A percentile compares a stretch with the other conserved stretches of the same genome.
phyloP scores from a whole-genome alignment of 2,329 filamentous ascomycete species.

The Ophiognomonia clavigignenti-juglandacearum region DNA sequence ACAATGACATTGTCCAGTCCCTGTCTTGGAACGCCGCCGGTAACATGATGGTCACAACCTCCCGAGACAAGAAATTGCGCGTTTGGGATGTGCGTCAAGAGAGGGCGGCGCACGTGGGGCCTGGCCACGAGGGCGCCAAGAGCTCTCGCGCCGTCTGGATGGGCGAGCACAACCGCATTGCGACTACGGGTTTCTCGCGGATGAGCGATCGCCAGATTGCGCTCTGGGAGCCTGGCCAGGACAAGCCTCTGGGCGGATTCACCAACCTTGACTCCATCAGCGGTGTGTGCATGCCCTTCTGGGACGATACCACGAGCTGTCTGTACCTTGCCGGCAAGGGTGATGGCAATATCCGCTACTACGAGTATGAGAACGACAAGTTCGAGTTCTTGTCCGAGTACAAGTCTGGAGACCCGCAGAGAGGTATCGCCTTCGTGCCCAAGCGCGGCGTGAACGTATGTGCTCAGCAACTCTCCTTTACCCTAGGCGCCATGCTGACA shows the following conservation, averaged over 20 bases:
- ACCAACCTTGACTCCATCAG: conserved; percentile 90
- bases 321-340: conserved; percentile 96
- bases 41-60: conserved; percentile 82
- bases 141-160: conserved; percentile 97
- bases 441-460: conserved; percentile 87
- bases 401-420: conserved; percentile 92
- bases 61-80: conserved; percentile 94
- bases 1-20: conserved; percentile 90
- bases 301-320: conserved; percentile 90
- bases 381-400: conserved; percentile 97
- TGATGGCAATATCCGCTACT: conserved; percentile 99
- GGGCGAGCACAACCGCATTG: conserved; percentile 93
- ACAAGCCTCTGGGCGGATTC: conserved; percentile 86
- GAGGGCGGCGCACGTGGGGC: conserved; percentile 74
- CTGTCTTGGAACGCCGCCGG: conserved; percentile 94
- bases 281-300: conserved; percentile 98
- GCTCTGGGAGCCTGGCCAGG: conserved; percentile 86
- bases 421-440: conserved; percentile 89
- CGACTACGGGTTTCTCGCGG: conserved; percentile 92
- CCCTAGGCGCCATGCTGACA: conserved; percentile 18
- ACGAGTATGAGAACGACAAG: conserved; percentile 97
- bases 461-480: conserved; percentile 3
- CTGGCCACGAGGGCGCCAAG: conserved; percentile 89
- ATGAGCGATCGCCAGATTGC: conserved; percentile 98
- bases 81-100: conserved; percentile 98